These are phyloP conservation scores for Ceraceosorus bombacis DNA, from an alignment of 1,284 basidiomycete genomes.

Conservation along the genomic window DNA sequence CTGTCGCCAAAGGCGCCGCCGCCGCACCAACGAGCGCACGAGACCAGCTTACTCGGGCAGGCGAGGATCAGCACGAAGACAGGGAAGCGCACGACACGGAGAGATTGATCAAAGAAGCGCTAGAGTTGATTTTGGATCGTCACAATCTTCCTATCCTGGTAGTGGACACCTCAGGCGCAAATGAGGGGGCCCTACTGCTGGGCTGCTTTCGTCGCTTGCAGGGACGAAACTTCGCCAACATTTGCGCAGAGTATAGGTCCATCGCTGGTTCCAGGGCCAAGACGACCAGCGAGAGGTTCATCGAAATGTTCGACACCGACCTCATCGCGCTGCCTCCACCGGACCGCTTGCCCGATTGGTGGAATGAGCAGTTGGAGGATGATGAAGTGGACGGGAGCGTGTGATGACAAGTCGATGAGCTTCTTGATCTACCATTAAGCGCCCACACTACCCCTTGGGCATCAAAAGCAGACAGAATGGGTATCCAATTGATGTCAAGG, in stretches of 20 bases:
- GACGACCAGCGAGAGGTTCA: slow-evolving; percentile 40
- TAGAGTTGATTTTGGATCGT: slow-evolving; percentile 34
- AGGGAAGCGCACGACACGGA: slow-evolving; percentile 19
- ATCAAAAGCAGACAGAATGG: too few species aligned
- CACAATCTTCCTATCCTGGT: background rate
- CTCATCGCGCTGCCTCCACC: slow-evolving; percentile 32
- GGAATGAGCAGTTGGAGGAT: slow-evolving; percentile 8
- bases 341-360: slow-evolving; percentile 32
- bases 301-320: slow-evolving; percentile 47
- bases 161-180: slow-evolving; percentile 28
- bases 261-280: slow-evolving; percentile 40
- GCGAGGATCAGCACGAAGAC: slow-evolving; percentile 13
- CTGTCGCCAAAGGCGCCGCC: slow-evolving; percentile 5
- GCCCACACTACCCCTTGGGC: too few species aligned
- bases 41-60: slow-evolving; percentile 8
- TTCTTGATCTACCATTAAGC: too few species aligned
- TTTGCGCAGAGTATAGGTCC: slow-evolving; percentile 40
- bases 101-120: slow-evolving; percentile 36
- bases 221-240: slow-evolving; percentile 43
- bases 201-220: slow-evolving; percentile 43
- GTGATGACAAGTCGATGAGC: too few species aligned
- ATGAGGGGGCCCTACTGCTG: slow-evolving; percentile 39
- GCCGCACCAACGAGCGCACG: slow-evolving; percentile 15
- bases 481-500: too few species aligned
- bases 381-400: background rate